These are phyloP conservation scores for Xanthoparmelia taractica DNA, from an alignment of 495 filamentous ascomycete genomes.

Conservation along the genomic window DNA sequence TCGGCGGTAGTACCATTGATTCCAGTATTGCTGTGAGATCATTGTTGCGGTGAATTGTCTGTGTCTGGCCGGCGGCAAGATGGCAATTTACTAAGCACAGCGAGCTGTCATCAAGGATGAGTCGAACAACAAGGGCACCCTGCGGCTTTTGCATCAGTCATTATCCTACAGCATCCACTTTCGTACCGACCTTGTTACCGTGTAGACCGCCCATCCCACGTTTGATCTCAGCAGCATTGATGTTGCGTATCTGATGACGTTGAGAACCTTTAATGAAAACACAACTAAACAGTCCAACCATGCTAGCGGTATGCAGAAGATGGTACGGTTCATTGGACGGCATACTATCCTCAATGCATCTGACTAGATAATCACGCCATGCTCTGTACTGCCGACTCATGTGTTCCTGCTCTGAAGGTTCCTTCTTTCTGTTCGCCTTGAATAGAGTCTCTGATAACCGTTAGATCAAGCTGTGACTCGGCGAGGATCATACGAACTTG, in stretches of 20 bases:
- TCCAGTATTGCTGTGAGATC: slow-evolving; percentile 90
- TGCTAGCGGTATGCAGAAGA: slow-evolving; percentile 75
- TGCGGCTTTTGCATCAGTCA: slow-evolving; percentile 22
- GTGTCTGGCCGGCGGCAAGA: slow-evolving; percentile 85
- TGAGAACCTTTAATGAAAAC: slow-evolving; percentile 82
- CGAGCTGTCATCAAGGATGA: slow-evolving; percentile 84
- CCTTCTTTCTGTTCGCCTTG: slow-evolving; percentile 72
- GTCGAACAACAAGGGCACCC: slow-evolving; percentile 85
- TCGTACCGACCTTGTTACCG: slow-evolving; percentile 69
- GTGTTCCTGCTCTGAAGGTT: slow-evolving; percentile 76
- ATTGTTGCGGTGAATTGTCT: slow-evolving; percentile 84
- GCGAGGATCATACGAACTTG: slow-evolving; percentile 51
- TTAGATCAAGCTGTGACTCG: slow-evolving; percentile 2
- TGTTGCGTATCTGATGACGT: slow-evolving; percentile 62
- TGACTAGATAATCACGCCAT: slow-evolving; percentile 82
- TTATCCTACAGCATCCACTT: background rate
- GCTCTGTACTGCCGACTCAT: slow-evolving; percentile 97
- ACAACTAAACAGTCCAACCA: slow-evolving; percentile 92
- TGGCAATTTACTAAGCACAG: slow-evolving; percentile 97
- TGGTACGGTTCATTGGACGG: slow-evolving; percentile 71
- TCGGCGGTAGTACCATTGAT: slow-evolving; percentile 57
- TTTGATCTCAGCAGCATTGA: slow-evolving; percentile 79
- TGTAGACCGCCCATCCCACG: slow-evolving; percentile 88
- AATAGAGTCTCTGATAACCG: slow-evolving; percentile 38
- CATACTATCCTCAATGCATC: slow-evolving; percentile 74